Evolutionary conservation across 371 early-diverging fungal species (phyloP).

Genomic region (Coemansia sp.): DNA sequence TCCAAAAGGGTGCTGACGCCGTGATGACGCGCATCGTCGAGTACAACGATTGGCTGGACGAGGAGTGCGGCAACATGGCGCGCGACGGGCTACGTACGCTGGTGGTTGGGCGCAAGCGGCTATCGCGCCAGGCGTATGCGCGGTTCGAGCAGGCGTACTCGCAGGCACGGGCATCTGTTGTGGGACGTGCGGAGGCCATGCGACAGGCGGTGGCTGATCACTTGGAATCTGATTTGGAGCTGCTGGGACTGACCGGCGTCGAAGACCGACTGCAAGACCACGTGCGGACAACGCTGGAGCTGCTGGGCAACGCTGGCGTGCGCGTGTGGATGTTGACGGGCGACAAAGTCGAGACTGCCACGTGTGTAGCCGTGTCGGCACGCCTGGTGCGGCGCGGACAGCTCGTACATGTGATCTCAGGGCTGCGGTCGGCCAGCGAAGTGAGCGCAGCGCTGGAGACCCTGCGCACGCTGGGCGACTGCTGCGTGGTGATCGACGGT

Average conservation of each 20-base stretch:
- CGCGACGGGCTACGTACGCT: conserved; percentile 98
- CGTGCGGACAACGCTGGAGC: conserved; percentile 90
- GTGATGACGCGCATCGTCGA: conserved; percentile 93
- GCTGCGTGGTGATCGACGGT: conserved; percentile 97
- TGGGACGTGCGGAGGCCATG: conserved; percentile 56
- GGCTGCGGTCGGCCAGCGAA: conserved; percentile 37
- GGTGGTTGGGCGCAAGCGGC: conserved; percentile 86
- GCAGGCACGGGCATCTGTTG: conserved; percentile 71
- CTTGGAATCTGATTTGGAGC: conserved; percentile 86
- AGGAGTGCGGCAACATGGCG: conserved; percentile 99
- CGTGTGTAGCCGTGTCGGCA: conserved; percentile 92
- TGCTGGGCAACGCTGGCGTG: conserved; percentile 93
- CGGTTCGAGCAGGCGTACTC: conserved; percentile 61
- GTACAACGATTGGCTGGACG: conserved; percentile 98
- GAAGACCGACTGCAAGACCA: conserved; percentile 98
- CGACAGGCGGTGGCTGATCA: conserved; percentile 64
- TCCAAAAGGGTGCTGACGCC: conserved; percentile 97
- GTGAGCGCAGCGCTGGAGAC: conserved; percentile 44
- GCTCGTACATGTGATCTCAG: conserved; percentile 62
- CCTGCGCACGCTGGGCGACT: conserved; percentile 55
- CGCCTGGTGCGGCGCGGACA: conserved; percentile 90
- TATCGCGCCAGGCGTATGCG: conserved; percentile 73
- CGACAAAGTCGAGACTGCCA: conserved; percentile 99
- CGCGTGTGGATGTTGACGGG: conserved; percentile 99
- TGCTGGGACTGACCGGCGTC: conserved; percentile 98